Evolutionary conservation across 1,284 basidiomycete species (phyloP), one percentile per base, ranked within the genome.

Genomic region (Cutaneotrichosporon sp.): DNA sequence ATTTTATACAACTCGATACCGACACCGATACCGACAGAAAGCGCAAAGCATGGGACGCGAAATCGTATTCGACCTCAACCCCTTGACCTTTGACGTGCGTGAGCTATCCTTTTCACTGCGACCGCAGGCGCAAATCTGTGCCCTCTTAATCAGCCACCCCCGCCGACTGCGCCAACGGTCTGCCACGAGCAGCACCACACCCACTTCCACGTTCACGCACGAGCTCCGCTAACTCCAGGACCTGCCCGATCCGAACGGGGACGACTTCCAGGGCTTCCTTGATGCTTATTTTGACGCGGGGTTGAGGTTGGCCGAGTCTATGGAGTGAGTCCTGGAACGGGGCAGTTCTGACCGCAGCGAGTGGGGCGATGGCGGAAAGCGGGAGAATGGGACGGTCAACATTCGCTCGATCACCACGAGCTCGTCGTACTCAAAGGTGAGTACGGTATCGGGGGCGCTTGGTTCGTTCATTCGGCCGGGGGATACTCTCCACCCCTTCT

Each of bases 231-330:
- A 9, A 49, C 48, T 3, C 26, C 47, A 71, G 68, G 63, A 69
- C 52, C 49, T 71, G 11, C 67, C 68, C 1, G 51, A 63, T 12
- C 45, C 64, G 0, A 33, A 42, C 3, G 37, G 59, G 10, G 46
- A 51, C 5, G 67, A 60, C 44, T 69, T 71, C 42, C 43, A 54
- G n/a, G 39, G 45, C 8, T 69, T 66, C 50, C 55, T 69, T 33
- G 61, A 69, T 43, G 55, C 43, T 14, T 46, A 66, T 46, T 71
- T 71, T 45, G 59, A 50, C 1, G 51, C 52, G 3, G 68, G 67
- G 7, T 33, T 55, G 19, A 49, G 61, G 44, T 48, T 71, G 5
- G 54, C 52, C 1, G 55, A 57, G 10, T 54, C 61, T 2, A 68
- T 71, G 61, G 49, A 59, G 68, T 71, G 59, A 52, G 67, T 59